These are phyloP conservation scores for Ophiostoma fasciatum DNA, from an alignment of 2,329 filamentous ascomycete genomes.

Conservation along the genomic window DNA sequence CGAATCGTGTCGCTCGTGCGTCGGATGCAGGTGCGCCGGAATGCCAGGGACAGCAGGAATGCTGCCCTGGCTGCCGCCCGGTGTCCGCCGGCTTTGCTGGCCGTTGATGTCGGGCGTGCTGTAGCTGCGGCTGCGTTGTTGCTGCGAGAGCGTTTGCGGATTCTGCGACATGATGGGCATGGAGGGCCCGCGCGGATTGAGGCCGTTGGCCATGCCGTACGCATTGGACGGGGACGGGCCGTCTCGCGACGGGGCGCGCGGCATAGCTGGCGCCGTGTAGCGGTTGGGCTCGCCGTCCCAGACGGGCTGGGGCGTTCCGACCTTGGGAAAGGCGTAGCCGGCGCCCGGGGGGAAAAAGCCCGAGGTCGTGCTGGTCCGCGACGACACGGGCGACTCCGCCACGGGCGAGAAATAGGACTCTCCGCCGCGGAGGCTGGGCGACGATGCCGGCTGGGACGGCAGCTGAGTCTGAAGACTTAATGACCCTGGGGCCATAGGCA, in stretches of 20 bases:
- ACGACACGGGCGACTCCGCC: constrained; percentile 62
- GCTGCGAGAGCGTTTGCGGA: constrained; percentile 40
- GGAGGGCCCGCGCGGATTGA: constrained; percentile 62
- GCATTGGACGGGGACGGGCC: constrained; percentile 49
- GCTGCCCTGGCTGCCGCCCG: constrained; percentile 36
- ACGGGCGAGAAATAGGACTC: constrained; percentile 92
- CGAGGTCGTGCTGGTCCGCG: constrained; percentile 60
- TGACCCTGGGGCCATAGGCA: constrained; percentile 38
- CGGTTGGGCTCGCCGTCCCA: constrained; percentile 56
- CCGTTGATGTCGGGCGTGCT: constrained; percentile 90
- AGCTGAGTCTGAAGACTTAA: constrained; percentile 55
- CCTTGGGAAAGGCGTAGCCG: constrained; percentile 56
- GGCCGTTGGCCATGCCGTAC: constrained; percentile 40
- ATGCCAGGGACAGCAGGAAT: constrained; percentile 64
- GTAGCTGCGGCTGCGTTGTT: constrained; percentile 72
- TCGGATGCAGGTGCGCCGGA: constrained; percentile 49
- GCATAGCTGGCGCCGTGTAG: constrained; percentile 79
- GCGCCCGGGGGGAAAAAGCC: constrained; percentile 47
- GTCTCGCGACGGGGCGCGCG: constrained; percentile 65
- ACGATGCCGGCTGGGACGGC: constrained; percentile 26
- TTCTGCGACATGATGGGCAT: constrained; percentile 51
- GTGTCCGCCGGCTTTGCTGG: constrained; percentile 41
- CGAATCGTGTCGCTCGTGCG: constrained; percentile 37
- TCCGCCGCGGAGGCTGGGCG: constrained; percentile 46
- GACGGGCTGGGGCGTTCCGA: constrained; percentile 48